Percentiles rank a stretch among this genome's conserved stretches.
Conservation (phyloP, 805 yeast species). For the Ogataea glucozyma region DNA sequence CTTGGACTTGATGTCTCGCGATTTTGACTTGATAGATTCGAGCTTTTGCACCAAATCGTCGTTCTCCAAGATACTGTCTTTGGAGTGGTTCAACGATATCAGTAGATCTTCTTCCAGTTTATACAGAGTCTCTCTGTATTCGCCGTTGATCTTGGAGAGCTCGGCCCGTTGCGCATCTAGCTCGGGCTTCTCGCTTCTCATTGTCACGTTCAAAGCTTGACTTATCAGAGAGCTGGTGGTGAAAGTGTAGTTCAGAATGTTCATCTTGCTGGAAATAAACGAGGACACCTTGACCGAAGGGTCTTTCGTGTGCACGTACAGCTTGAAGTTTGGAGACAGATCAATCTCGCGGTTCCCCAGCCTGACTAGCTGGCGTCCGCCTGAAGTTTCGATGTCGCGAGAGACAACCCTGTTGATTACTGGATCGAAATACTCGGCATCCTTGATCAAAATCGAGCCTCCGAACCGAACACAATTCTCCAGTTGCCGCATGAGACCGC, state of each 20-base stretch:
- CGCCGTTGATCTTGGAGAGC: constrained; percentile 55
- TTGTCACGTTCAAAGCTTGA: constrained; percentile 57
- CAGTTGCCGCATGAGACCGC: constrained; percentile 61
- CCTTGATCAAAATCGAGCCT: constrained; percentile 66
- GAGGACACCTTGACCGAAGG: constrained; percentile 47
- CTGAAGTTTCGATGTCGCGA: constrained; percentile 59
- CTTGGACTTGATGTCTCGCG: constrained; percentile 52
- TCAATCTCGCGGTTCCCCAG: constrained; percentile 69
- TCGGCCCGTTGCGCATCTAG: constrained; percentile 58
- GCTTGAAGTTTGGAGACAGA: constrained; percentile 59
- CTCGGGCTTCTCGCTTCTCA: constrained; percentile 63
- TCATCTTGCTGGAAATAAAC: constrained; percentile 61
- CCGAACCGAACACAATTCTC: constrained; percentile 88
- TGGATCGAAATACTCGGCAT: constrained; percentile 83
- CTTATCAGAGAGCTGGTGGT: constrained; percentile 66
- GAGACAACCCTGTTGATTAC: constrained; percentile 61
- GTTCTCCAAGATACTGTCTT: constrained; percentile 68
- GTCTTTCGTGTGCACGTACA: constrained; percentile 65
- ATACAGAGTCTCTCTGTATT: constrained; percentile 54
- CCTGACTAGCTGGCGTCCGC: constrained; percentile 65
- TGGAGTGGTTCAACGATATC: constrained; percentile 53
- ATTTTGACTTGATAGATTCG: constrained; percentile 65
- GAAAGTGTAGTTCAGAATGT: constrained; percentile 69
- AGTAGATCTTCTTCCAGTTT: constrained; percentile 61
- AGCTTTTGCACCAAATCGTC: constrained; percentile 58